Percentiles rank a stretch among this genome's conserved stretches.
These are phyloP conservation scores for Scheffersomyces titani DNA, from an alignment of 1,139 yeast genomes.

Conservation along the genomic window DNA sequence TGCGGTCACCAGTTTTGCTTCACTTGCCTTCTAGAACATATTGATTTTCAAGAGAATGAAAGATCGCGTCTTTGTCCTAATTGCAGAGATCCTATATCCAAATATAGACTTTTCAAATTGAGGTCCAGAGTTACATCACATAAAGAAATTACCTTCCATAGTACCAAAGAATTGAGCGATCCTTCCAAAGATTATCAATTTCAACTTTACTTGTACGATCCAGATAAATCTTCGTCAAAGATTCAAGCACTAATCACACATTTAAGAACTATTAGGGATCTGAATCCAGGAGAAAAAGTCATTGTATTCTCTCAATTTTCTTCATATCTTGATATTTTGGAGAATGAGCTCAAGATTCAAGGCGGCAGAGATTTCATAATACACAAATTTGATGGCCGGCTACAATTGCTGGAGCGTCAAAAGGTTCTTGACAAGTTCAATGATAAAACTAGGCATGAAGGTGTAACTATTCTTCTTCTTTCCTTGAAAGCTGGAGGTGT, in stretches of 20 bases:
- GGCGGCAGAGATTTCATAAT: conserved; percentile 46
- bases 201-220: conserved; percentile 46
- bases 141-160: conserved; percentile 38
- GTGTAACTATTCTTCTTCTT: conserved; percentile 60
- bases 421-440: conserved; percentile 59
- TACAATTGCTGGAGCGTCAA: conserved; percentile 67
- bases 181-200: conserved; percentile 25
- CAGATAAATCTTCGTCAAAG: conserved; percentile 67
- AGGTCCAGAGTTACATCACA: conserved; percentile 27
- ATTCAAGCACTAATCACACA: conserved; percentile 68
- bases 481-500: conserved; percentile 96
- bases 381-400: conserved; percentile 79
- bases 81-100: conserved; percentile 50
- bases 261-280: conserved; percentile 51
- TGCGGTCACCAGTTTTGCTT: conserved; percentile 85
- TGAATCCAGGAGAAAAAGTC: conserved; percentile 66
- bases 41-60: conserved; percentile 43
- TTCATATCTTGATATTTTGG: conserved; percentile 74
- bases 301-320: conserved; percentile 94
- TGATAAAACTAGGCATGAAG: conserved; percentile 23
- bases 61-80: conserved; percentile 57
- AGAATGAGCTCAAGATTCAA: conserved; percentile 54
- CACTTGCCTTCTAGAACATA: conserved; percentile 71
- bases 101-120: conserved; percentile 43
- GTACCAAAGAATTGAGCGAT: conserved; percentile 17